Conservation (phyloP, 2,329 filamentous ascomycete genomes). For the Ophiostoma sp. region DNA sequence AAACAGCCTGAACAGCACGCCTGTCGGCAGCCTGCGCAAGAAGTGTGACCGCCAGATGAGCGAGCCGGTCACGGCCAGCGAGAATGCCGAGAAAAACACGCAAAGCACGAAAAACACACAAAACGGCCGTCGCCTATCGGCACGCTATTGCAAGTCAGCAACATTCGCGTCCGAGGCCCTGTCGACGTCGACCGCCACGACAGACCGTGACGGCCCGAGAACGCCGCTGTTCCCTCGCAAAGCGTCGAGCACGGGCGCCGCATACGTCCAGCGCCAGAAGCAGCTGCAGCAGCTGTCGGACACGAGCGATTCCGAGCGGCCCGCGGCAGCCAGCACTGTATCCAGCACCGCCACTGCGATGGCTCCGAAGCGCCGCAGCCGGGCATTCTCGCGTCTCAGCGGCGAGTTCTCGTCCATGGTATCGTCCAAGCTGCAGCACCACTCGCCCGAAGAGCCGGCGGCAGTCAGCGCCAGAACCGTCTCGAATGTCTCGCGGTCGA, state of each 20-base stretch:
- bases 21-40: slow-evolving; percentile 9
- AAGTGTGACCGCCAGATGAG: slow-evolving; percentile 10
- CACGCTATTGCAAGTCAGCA: slow-evolving; percentile 13
- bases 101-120: background rate
- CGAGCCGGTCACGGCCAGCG: slow-evolving; percentile 10
- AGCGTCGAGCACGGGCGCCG: slow-evolving; percentile 44
- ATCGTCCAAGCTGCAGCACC: slow-evolving; percentile 17
- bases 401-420: slow-evolving; percentile 20
- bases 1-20: background rate
- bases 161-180: slow-evolving; percentile 20
- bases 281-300: slow-evolving; percentile 30
- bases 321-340: background rate
- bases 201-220: slow-evolving; percentile 21
- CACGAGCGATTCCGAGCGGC: slow-evolving; percentile 27
- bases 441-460: background rate
- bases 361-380: slow-evolving; percentile 18
- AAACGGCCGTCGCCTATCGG: slow-evolving; percentile 22
- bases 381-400: slow-evolving; percentile 18
- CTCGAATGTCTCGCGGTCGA: background rate
- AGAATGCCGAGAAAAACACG: background rate
- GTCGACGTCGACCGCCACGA: background rate
- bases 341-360: background rate
- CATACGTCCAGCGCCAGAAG: slow-evolving; percentile 42
- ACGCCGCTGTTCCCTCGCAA: slow-evolving; percentile 35
- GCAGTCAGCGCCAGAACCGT: background rate